A percentile compares a stretch with the other conserved stretches of the same genome.
These are phyloP conservation scores for Albugo laibachii DNA, from an alignment of 352 stramenopile genomes.

Conservation along the genomic window DNA sequence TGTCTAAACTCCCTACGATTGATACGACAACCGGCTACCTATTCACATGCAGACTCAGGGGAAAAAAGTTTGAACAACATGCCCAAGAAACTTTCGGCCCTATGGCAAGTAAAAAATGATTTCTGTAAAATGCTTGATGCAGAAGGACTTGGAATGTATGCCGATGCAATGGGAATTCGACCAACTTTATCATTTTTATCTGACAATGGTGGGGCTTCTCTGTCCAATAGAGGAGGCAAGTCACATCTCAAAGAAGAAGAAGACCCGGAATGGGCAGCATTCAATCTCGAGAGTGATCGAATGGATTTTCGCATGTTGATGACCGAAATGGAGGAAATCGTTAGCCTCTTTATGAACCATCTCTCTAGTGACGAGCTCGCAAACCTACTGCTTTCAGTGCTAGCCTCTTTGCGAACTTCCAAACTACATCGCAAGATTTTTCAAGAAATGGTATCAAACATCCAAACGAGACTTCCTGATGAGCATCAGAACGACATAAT, in stretches of 20 bases:
- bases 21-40: conserved; percentile 25
- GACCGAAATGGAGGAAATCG: conserved; percentile 36
- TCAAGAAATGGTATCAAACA: conserved; percentile 75
- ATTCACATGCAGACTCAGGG: conserved; percentile 8
- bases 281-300: conserved; percentile 70
- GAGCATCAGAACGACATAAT: conserved; percentile 39
- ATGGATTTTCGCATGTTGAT: conserved; percentile 72
- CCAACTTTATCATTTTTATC: conserved; percentile 5
- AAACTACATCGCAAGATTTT: conserved; percentile 79
- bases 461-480: conserved; percentile 54
- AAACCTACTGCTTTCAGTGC: conserved; percentile 70
- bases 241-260: conserved; percentile 11
- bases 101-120: conserved; percentile 70
- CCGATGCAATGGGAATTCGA: conserved; percentile 59
- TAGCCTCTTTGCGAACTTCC: conserved; percentile 66
- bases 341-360: conserved; percentile 35
- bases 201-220: conserved; percentile 3
- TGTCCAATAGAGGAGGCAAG: neutral
- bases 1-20: conserved; percentile 73
- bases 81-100: conserved; percentile 26
- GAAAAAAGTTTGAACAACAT: neutral
- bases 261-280: conserved; percentile 71
- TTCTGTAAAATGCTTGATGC: conserved; percentile 61
- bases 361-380: conserved; percentile 57
- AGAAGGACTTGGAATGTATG: conserved; percentile 43